Evolutionary conservation across 495 filamentous ascomycete species (phyloP).

Genomic region (Stereocaulon alpinum): DNA sequence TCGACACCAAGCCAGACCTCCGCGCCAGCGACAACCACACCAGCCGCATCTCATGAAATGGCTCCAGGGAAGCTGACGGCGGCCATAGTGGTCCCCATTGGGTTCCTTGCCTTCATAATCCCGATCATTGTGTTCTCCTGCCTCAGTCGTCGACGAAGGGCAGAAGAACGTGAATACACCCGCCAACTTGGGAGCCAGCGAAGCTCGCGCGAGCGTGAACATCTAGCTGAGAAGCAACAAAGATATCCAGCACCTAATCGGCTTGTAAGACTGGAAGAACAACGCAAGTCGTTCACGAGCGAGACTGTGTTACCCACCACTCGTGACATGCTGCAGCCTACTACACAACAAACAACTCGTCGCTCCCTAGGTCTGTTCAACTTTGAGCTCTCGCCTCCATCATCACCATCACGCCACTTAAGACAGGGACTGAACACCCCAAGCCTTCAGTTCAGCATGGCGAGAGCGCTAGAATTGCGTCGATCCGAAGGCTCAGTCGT

Average conservation of each 20-base stretch:
- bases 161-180: conserved; percentile 2
- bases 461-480: conserved; percentile 13
- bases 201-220: conserved; percentile 8
- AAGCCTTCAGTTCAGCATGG: conserved; percentile 11
- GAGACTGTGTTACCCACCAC: too few relatives aligned
- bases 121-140: conserved; percentile 17
- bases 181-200: background rate
- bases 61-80: conserved; percentile 12
- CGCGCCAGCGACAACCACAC: conserved; percentile 1
- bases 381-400: conserved; percentile 17
- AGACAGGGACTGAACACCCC: conserved; percentile 3
- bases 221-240: conserved; percentile 8
- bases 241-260: background rate
- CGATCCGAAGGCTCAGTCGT: conserved; percentile 15
- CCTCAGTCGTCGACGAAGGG: conserved; percentile 12
- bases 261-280: background rate
- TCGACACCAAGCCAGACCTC: conserved; percentile 1
- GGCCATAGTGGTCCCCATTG: conserved; percentile 21
- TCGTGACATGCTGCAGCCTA: background rate
- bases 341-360: conserved; percentile 3
- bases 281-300: background rate
- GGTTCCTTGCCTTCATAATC: conserved; percentile 15
- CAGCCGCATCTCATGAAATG: conserved; percentile 8
- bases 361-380: conserved; percentile 22
- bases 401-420: conserved; percentile 2